Percentiles rank a stretch among this genome's conserved stretches.
Conservation (phyloP, 2,329 filamentous ascomycete species). For the Cordyceps javanica region DNA sequence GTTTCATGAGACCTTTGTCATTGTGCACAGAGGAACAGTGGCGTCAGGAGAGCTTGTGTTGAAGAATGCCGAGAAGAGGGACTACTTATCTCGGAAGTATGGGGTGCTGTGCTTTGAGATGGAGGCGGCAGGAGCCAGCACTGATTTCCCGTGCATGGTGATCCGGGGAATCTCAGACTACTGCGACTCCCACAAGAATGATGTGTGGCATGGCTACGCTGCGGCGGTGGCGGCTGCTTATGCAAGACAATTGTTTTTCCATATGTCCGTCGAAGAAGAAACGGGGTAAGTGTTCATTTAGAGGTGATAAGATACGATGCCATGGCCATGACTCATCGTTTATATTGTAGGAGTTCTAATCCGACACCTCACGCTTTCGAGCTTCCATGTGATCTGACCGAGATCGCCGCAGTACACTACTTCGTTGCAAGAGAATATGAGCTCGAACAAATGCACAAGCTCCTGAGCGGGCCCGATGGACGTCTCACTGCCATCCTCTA, state of each 20-base stretch:
- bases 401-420: background rate
- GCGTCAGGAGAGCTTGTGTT: constrained; percentile 16
- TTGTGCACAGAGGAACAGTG: constrained; percentile 17
- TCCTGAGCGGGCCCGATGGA: constrained; percentile 19
- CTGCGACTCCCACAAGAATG: constrained; percentile 16
- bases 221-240: constrained; percentile 14
- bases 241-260: constrained; percentile 15
- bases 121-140: constrained; percentile 16
- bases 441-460: background rate
- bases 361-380: background rate
- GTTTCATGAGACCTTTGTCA: constrained; percentile 8
- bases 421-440: background rate
- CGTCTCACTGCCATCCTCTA: constrained; percentile 14
- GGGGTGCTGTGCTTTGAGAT: constrained; percentile 17
- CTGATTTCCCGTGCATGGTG: constrained; percentile 15
- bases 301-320: background rate
- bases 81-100: constrained; percentile 12
- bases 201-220: constrained; percentile 13
- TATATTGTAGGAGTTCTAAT: background rate
- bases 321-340: background rate
- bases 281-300: background rate
- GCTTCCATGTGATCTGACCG: background rate
- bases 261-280: constrained; percentile 11
- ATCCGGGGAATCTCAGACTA: constrained; percentile 18
- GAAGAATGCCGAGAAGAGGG: constrained; percentile 15